phyloP scores from a whole-genome alignment of 2,329 filamentous ascomycete species.

The Xylaria sp. region DNA sequence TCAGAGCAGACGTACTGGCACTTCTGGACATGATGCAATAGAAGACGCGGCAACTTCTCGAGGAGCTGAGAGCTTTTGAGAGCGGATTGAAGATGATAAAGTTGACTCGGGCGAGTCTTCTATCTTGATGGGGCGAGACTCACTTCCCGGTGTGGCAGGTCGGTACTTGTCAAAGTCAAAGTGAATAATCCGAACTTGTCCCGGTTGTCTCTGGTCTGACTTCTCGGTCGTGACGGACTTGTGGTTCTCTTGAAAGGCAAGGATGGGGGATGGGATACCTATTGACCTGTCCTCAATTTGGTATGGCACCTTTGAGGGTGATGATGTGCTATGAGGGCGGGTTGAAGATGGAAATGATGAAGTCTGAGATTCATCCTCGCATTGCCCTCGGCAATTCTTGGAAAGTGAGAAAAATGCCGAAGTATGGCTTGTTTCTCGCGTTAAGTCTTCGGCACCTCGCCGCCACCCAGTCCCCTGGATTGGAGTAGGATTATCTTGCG shows the following conservation, averaged over 20 bases:
- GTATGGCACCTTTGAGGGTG: background rate
- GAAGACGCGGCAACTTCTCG: background rate
- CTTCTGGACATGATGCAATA: background rate
- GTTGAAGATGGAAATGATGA: background rate
- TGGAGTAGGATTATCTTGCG: background rate
- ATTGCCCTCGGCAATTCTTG: background rate
- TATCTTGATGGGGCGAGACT: constrained; percentile 27
- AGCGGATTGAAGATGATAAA: background rate
- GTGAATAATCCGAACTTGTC: constrained; percentile 8
- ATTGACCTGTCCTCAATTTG: background rate
- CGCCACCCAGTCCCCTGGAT: background rate
- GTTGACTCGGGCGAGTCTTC: constrained; percentile 24
- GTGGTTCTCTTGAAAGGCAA: background rate
- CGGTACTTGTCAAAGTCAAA: constrained; percentile 16
- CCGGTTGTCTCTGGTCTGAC: background rate
- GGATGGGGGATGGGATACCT: background rate
- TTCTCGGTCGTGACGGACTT: background rate
- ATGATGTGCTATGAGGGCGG: background rate
- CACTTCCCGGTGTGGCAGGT: constrained; percentile 18
- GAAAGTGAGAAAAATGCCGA: background rate
- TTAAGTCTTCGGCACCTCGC: background rate
- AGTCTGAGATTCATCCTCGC: background rate
- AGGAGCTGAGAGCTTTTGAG: background rate
- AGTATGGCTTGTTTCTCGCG: background rate
- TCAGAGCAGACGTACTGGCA: constrained; percentile 3